These are phyloP conservation scores for Pseudevernia furfuracea DNA, from an alignment of 495 filamentous ascomycete species.

Conservation along the genomic window DNA sequence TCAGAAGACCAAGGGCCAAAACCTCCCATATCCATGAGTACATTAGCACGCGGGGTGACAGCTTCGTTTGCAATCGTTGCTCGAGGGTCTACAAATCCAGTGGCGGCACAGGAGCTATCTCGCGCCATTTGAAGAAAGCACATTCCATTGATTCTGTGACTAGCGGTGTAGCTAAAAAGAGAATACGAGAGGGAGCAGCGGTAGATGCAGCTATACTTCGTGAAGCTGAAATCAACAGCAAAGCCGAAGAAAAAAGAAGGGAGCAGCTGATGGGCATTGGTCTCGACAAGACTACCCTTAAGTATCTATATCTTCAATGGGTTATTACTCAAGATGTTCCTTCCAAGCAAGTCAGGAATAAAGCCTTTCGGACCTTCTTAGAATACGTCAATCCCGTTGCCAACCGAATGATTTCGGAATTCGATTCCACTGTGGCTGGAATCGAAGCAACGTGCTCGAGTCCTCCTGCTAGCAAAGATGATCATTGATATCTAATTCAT, in stretches of 20 bases:
- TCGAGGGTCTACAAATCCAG: background rate
- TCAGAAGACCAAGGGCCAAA: background rate
- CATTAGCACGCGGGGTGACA: background rate
- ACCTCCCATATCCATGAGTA: background rate
- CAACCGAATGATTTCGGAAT: background rate
- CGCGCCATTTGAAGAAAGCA: background rate
- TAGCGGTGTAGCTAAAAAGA: background rate
- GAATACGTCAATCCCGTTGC: background rate
- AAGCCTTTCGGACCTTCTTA: background rate
- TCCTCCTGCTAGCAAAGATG: too few relatives aligned
- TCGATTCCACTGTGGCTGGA: too few relatives aligned
- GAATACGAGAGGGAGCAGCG: background rate
- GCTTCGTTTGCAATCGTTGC: background rate
- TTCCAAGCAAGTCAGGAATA: background rate
- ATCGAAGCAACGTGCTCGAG: too few relatives aligned
- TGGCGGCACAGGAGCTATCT: constrained; percentile 1
- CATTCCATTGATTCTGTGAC: background rate
- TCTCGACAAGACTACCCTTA: background rate
- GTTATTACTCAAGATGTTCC: background rate
- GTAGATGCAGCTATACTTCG: background rate
- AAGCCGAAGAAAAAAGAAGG: background rate
- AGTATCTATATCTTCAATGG: background rate
- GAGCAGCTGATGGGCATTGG: background rate
- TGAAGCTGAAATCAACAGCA: background rate
- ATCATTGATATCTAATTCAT: too few relatives aligned